phyloP scores from a whole-genome alignment of 2,329 filamentous ascomycete genomes.

The Cordyceps pruinosa region DNA sequence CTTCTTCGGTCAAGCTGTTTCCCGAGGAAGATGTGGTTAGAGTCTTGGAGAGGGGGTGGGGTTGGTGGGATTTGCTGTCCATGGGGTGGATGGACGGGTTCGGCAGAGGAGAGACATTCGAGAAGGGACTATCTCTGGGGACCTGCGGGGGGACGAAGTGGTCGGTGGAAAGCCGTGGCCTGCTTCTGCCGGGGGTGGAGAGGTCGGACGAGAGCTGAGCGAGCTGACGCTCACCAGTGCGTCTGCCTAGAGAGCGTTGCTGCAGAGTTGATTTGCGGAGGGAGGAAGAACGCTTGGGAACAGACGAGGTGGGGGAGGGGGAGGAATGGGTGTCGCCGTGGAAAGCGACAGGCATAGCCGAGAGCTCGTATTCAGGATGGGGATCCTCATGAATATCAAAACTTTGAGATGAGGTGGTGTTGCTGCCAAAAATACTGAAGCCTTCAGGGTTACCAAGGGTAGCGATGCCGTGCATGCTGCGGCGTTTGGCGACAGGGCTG shows the following conservation, averaged over 20 bases:
- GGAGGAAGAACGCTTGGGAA: slow-evolving; percentile 66
- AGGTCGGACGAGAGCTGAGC: slow-evolving; percentile 46
- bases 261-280: slow-evolving; percentile 82
- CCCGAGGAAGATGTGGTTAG: slow-evolving; percentile 81
- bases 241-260: slow-evolving; percentile 64
- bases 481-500: slow-evolving; percentile 84
- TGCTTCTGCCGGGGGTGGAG: slow-evolving; percentile 51
- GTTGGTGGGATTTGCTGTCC: slow-evolving; percentile 43
- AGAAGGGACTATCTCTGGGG: slow-evolving; percentile 58
- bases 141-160: slow-evolving; percentile 61
- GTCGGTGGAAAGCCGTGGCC: slow-evolving; percentile 72
- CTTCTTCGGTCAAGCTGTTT: slow-evolving; percentile 68
- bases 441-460: slow-evolving; percentile 47
- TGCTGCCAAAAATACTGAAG: slow-evolving; percentile 71
- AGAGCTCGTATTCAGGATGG: slow-evolving; percentile 47
- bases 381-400: slow-evolving; percentile 49
- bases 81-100: slow-evolving; percentile 47
- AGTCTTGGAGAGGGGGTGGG: slow-evolving; percentile 80
- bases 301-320: slow-evolving; percentile 42
- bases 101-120: slow-evolving; percentile 42
- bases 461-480: slow-evolving; percentile 75
- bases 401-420: slow-evolving; percentile 32
- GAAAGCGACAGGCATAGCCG: slow-evolving; percentile 23
- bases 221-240: slow-evolving; percentile 50
- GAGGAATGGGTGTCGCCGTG: slow-evolving; percentile 36